Percentiles rank a stretch among this genome's conserved stretches.
These are phyloP conservation scores for Ascochyta rabiei DNA, from an alignment of 2,329 filamentous ascomycete species.

Conservation along the genomic window DNA sequence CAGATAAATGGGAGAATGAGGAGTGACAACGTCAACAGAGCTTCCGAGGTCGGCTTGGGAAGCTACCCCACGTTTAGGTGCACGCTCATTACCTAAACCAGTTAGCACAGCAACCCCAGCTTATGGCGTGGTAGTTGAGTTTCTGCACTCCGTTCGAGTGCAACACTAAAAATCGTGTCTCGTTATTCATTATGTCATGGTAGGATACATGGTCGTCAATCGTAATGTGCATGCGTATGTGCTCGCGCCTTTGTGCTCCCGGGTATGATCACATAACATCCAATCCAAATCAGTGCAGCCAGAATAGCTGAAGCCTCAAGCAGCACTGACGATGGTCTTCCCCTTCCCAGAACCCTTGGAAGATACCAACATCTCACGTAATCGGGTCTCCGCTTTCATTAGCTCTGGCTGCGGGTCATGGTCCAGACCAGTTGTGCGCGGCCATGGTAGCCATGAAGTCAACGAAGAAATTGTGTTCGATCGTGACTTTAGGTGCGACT, in stretches of 20 bases:
- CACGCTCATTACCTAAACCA: conserved; percentile 7
- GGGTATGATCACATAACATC: background rate
- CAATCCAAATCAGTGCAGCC: background rate
- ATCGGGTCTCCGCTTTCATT: conserved; percentile 38
- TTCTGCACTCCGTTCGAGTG: background rate
- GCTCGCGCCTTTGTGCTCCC: background rate
- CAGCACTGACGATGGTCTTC: conserved; percentile 32
- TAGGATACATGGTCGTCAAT: conserved; percentile 7
- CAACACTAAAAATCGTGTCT: conserved; percentile 9
- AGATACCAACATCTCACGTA: conserved; percentile 41
- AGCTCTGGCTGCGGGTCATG: conserved; percentile 28
- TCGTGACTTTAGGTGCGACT: conserved; percentile 22
- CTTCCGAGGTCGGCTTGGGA: conserved; percentile 5
- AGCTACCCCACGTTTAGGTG: conserved; percentile 17
- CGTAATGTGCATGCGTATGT: background rate
- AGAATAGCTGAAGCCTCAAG: conserved; percentile 16
- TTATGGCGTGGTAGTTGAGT: background rate
- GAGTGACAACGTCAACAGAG: conserved; percentile 9
- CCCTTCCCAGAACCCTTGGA: conserved; percentile 35
- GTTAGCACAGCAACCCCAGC: background rate
- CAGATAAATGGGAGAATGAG: background rate
- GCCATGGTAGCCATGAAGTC: conserved; percentile 46
- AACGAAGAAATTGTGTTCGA: conserved; percentile 40
- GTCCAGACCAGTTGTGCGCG: conserved; percentile 28
- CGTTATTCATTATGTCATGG: conserved; percentile 12